Base-by-base conservation (phyloP, 2,329 filamentous ascomycete species). In the Achaetomium macrosporum region DNA sequence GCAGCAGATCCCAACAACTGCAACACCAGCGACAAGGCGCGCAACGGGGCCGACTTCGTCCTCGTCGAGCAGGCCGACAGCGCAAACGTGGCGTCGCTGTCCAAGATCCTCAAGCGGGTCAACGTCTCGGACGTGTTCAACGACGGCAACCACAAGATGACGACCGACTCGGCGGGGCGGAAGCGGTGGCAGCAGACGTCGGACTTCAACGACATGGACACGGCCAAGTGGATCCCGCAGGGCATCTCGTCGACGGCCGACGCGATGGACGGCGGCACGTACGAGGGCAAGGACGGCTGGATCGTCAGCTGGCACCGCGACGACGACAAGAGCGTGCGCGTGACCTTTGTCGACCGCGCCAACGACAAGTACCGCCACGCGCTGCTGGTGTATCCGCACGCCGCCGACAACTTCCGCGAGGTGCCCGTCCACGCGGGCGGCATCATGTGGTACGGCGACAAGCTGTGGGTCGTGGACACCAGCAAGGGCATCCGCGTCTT, bases 401-500 rank as follows among this genome's bases (percentile, higher is more conserved):
- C 60, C 1, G 57, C 60, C 12, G 67, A 69, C 35, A 55, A 68
- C 53, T 71, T 70, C 53, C 57, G 59, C 13, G 57, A 59, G 13
- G 64, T 71, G 7, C 56, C 57, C 1, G 53, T 69, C 15, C 68
- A 71, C 55, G 68, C 68, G 1, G 68, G 69, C 1, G 68, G 68
- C 1, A 65, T 70, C 15, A 57, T 63, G 48, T 70, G 67, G 68
- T 71, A 69, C 42, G 67, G 66, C 3, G 60, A 67, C 45, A 61
- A 62, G 8, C 55, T 70, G 12, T 70, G 64, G 58, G 65, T 70
- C 3, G 65, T 69, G 1, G 68, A 70, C 53, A 70, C 67, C 0
- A 52, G 45, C 2, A 64, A 65, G 12, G 68, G 67, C 1, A 64
- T 70, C 40, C 64, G 68, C 1, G 67, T 69, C 1, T 71, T 71